Base-by-base conservation (phyloP, 2,329 filamentous ascomycete species). In the Talaromyces amestolkiae region DNA sequence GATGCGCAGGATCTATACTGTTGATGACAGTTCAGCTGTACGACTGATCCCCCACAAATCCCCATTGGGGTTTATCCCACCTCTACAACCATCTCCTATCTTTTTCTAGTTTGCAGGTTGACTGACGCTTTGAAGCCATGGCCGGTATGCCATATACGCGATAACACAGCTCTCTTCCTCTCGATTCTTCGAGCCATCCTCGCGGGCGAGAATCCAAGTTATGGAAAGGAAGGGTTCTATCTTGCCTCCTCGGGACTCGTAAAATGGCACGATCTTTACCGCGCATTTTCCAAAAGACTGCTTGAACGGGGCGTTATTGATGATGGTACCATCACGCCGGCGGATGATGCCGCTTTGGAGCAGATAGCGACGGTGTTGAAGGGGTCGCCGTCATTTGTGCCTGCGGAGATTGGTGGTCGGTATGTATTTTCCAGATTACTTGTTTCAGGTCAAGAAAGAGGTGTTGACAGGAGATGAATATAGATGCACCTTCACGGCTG, bases 111-210 rank as follows among this genome's bases (percentile, higher is more conserved):
- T 47, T 47, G 24, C 19, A 47, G 3, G 5, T n/a, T 5, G 9
- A 53, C 27, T 53, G 15, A 53, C 13, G 2, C 15, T 27, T 53
- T n/a, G 15, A 17, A 53, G 31, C 37, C 33, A 1, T 86, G 84
- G 84, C 84, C 84, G 0, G 84, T 86, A 6, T 84, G 80, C 65
- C 82, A 86, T 63, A 70, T 86, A 3, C 10, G 70, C 0, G 84
- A 86, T 64, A 86, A 79, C 39, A 76, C 80, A 0, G 70, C 70
- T 0, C 68, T 86, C 0, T 86, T 85, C 62, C 59, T 85, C 1
- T 70, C 78, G 2, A 73, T 86, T 0, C 69, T 85, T 7, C 75
- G 76, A 1, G 74, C 71, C 2, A 85, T 86, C 13, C 68, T 86
- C 2, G 68, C 67, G 1, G 78, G 72, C 2, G 22, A 0, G 13